phyloP scores from a whole-genome alignment of 2,329 filamentous ascomycete genomes.

The Tympanopsis confertula region DNA sequence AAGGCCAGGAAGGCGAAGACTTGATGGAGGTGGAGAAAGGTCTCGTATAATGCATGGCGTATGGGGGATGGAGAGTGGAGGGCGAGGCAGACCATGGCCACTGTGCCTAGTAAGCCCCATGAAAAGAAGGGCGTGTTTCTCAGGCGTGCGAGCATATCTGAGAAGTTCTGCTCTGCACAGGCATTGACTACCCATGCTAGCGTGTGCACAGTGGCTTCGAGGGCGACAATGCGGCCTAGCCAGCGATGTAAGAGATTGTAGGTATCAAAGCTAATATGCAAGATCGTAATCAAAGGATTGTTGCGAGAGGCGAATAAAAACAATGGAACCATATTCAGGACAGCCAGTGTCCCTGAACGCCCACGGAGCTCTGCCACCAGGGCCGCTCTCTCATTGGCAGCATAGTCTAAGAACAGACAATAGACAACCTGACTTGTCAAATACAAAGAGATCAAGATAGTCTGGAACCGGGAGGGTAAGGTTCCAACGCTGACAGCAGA shows the following conservation, averaged over 20 bases:
- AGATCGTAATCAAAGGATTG: constrained; percentile 73
- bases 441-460: constrained; percentile 42
- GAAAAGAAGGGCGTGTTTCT: constrained; percentile 49
- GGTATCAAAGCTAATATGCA: constrained; percentile 87
- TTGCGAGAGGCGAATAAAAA: constrained; percentile 83
- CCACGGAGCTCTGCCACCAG: constrained; percentile 75
- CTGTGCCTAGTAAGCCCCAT: constrained; percentile 33
- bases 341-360: constrained; percentile 69
- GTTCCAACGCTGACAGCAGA: constrained; percentile 21
- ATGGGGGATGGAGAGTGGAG: constrained; percentile 29
- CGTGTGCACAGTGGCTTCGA: constrained; percentile 61
- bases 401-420: constrained; percentile 50
- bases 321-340: constrained; percentile 85
- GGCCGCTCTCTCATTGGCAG: constrained; percentile 42
- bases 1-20: constrained; percentile 26
- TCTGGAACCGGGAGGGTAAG: constrained; percentile 40
- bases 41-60: constrained; percentile 31
- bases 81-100: constrained; percentile 22
- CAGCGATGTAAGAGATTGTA: constrained; percentile 86
- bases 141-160: constrained; percentile 41
- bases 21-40: constrained; percentile 32
- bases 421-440: constrained; percentile 49
- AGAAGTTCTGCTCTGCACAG: constrained; percentile 50
- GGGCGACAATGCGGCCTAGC: constrained; percentile 63
- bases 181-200: constrained; percentile 65